A percentile compares a stretch with the other conserved stretches of the same genome.
Conservation (phyloP, 176 grass and related monocot species). For the Carex kokanica region DNA sequence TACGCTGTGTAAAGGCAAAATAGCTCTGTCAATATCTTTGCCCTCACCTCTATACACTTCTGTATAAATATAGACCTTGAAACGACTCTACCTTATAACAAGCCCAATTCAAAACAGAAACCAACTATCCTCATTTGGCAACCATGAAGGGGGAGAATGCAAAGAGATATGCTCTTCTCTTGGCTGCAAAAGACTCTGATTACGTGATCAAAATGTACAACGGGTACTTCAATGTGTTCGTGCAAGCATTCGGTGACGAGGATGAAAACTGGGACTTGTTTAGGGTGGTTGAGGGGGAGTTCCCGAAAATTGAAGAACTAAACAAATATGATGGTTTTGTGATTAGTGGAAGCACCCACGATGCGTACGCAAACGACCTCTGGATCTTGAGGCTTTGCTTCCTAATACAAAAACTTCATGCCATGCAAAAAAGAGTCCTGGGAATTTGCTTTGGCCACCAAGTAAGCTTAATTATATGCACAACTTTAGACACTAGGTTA, state of each 20-base stretch:
- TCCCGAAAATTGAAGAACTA: conserved; percentile 40
- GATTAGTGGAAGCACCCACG: conserved; percentile 80
- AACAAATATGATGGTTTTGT: conserved; percentile 61
- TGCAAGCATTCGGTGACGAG: conserved; percentile 54
- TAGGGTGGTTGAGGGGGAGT: conserved; percentile 65
- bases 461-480: conserved; percentile 16
- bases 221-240: conserved; percentile 79
- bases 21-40: too few species aligned
- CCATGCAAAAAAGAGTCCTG: conserved; percentile 49
- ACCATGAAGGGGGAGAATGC: not conserved
- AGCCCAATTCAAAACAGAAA: not conserved
- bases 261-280: conserved; percentile 74
- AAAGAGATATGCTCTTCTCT: conserved; percentile 57
- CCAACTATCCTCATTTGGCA: not conserved
- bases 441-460: conserved; percentile 97
- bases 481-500: not conserved
- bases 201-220: conserved; percentile 72
- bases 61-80: conserved; percentile 6
- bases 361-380: conserved; percentile 58
- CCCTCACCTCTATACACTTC: not conserved
- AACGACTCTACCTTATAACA: not conserved
- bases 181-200: conserved; percentile 80
- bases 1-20: too few species aligned
- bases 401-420: conserved; percentile 49
- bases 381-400: conserved; percentile 67